Evolutionary conservation across 176 grass and related monocot species (phyloP), one percentile per base, ranked within the genome.

Genomic region (Carex kokanica): DNA sequence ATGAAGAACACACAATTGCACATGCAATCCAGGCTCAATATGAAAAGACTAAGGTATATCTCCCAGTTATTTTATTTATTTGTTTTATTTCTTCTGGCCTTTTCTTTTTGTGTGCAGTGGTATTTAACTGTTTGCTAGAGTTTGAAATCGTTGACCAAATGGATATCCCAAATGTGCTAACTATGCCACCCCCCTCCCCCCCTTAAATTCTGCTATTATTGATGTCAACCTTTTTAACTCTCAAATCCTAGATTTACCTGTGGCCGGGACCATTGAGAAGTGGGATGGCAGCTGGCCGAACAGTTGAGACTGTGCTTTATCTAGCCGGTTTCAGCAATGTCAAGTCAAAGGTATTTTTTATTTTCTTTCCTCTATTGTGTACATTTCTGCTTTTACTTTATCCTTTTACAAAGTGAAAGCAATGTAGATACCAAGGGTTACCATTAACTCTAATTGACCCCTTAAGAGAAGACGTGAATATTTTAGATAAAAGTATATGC

Each of bases 1-100:
- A 98, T 2, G 91, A 98, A 77, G 95, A 95, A 51, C 95, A 98
- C 84, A 98, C 92, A 66, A 93, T 98, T 78, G 92, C 95, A 75
- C 91, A 98, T 88, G 90, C 92, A 75, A 91, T 98, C 53, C 93
- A 98, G 74, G 81, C 93, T 31, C 94, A 95, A 87, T 98, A 95
- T 73, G 91, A 90, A 78, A 98, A 98, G 78, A 98, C 95, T n/a
- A 98, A 98, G 90, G 95, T 98, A 78, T 17, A 34, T 31, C 54
- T 84, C 69, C 9, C 54, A 15, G 17, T 74, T 43, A 15, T 58
- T 38, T 13, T 27, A 23, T 38, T 45, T 64, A 12, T 3, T 65
- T 70, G 77, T 64, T 78, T 20, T 51, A 51, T 25, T 23, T 11
- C 14, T n/a, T 83, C 59, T 78, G 83, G 2, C 78, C 21, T 79